Percentiles rank a stretch among this genome's conserved stretches.
Evolutionary conservation across 495 filamentous ascomycete genomes (phyloP).

Genomic region (Acidomyces sp.): DNA sequence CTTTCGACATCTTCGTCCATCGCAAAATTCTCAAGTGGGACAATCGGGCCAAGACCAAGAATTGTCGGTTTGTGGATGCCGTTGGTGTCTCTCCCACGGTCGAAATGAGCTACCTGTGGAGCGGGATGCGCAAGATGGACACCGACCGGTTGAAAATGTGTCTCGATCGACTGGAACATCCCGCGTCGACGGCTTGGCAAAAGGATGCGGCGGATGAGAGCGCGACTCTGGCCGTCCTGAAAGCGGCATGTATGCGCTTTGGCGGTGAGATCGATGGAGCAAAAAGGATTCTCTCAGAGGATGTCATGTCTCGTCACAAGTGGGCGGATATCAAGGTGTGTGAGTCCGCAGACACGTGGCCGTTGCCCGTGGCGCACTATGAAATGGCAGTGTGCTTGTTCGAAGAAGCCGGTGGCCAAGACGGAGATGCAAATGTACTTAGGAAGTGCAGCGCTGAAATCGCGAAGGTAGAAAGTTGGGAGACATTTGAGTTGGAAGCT

Average conservation of each 20-base stretch:
- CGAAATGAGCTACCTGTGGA: constrained; percentile 98
- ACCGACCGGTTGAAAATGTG: constrained; percentile 49
- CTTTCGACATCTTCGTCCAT: constrained; percentile 77
- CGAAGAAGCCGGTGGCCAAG: constrained; percentile 40
- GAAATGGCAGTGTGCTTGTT: constrained; percentile 77
- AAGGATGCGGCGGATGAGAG: constrained; percentile 60
- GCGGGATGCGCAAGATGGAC: constrained; percentile 64
- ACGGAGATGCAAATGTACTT: constrained; percentile 38
- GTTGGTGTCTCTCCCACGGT: constrained; percentile 70
- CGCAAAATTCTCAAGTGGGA: constrained; percentile 89
- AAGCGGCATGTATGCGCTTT: constrained; percentile 53
- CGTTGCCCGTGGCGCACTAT: constrained; percentile 66
- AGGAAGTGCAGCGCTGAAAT: constrained; percentile 59
- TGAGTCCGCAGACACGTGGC: constrained; percentile 54
- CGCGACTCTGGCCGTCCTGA: constrained; percentile 51
- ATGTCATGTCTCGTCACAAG: constrained; percentile 52
- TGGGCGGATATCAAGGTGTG: constrained; percentile 39
- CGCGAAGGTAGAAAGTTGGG: constrained; percentile 71
- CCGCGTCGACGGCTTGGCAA: constrained; percentile 40
- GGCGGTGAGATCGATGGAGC: constrained; percentile 50
- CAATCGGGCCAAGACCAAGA: constrained; percentile 54
- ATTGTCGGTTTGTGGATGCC: constrained; percentile 62
- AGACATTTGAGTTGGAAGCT: constrained; percentile 73
- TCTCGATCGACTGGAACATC: constrained; percentile 43
- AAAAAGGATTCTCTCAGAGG: constrained; percentile 43